Evolutionary conservation across 2,329 filamentous ascomycete genomes (phyloP).

Genomic region (Calonectria ilicicola): DNA sequence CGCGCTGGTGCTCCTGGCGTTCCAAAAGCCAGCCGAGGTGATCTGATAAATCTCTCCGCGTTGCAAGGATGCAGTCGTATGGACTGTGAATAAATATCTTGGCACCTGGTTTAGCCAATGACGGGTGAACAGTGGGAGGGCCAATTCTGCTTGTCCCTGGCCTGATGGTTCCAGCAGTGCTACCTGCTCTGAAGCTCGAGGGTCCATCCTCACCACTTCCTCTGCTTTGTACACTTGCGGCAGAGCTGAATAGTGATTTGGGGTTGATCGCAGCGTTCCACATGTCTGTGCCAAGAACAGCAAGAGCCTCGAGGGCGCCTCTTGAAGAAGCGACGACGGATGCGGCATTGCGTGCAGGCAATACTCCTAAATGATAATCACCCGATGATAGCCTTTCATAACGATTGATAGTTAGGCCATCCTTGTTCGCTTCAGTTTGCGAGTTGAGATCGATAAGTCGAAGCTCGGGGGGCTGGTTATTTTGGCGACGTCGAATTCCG

Average conservation of each 20-base stretch:
- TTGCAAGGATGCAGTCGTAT: conserved; percentile 94
- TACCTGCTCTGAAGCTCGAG: conserved; percentile 60
- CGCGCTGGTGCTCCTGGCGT: conserved; percentile 82
- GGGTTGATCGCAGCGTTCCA: conserved; percentile 94
- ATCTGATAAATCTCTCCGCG: conserved; percentile 87
- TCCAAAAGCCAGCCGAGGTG: conserved; percentile 89
- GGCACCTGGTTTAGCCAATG: conserved; percentile 66
- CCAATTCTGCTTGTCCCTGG: conserved; percentile 41
- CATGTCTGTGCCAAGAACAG: conserved; percentile 79
- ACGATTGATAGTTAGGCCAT: conserved; percentile 86
- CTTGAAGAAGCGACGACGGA: conserved; percentile 73
- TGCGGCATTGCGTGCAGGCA: conserved; percentile 79
- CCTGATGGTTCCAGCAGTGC: conserved; percentile 46
- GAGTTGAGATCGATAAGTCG: conserved; percentile 90
- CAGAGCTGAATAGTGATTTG: conserved; percentile 86
- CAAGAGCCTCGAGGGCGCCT: conserved; percentile 82
- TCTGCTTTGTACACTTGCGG: conserved; percentile 78
- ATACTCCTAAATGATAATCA: conserved; percentile 89
- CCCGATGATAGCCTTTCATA: conserved; percentile 87
- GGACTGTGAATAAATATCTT: conserved; percentile 96
- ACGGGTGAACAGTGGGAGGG: conserved; percentile 60
- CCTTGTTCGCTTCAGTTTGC: conserved; percentile 88
- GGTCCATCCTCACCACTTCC: conserved; percentile 69
- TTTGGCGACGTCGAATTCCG: conserved; percentile 77
- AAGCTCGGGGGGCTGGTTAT: conserved; percentile 87